phyloP scores from a whole-genome alignment of 2,329 filamentous ascomycete genomes.

The Aspergillus floridensis region DNA sequence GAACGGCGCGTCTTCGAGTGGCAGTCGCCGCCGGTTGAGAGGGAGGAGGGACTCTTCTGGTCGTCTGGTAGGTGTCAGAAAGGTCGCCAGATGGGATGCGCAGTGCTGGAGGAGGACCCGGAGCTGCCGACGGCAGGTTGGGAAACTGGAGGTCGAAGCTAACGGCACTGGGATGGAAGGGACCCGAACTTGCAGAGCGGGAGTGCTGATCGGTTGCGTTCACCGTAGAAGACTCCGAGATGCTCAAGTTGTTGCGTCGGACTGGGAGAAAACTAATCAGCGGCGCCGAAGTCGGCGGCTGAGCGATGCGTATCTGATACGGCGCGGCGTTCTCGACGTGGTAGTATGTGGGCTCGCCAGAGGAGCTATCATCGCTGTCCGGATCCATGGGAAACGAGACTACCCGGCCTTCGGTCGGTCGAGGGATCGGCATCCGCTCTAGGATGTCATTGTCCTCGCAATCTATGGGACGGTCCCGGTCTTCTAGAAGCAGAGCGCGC shows the following conservation, averaged over 20 bases:
- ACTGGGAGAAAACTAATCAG: not conserved
- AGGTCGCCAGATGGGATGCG: not conserved
- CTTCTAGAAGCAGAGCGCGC: conserved; percentile 33
- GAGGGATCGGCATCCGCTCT: not conserved
- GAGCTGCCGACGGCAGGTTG: not conserved
- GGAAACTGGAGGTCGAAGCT: conserved; percentile 25
- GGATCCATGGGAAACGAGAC: not conserved
- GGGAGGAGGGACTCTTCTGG: conserved; percentile 4
- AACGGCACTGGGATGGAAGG: conserved; percentile 15
- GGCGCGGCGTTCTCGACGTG: conserved; percentile 1
- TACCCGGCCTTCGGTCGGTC: not conserved
- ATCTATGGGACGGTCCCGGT: conserved; percentile 18
- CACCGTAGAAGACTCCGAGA: not conserved
- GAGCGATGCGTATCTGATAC: not conserved
- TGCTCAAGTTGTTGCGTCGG: not conserved
- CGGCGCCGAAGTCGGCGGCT: not conserved
- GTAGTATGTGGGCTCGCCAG: not conserved
- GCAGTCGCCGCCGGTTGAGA: not conserved
- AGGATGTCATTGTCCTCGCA: not conserved
- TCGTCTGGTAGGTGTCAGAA: not conserved
- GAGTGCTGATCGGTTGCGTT: not conserved
- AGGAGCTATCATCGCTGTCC: not conserved
- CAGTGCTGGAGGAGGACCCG: not conserved
- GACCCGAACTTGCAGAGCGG: conserved; percentile 2
- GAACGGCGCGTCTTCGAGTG: not conserved